Percentiles rank a stretch among this genome's conserved stretches.
Conservation (phyloP, 2,329 filamentous ascomycete genomes). For the Alternaria triticina region DNA sequence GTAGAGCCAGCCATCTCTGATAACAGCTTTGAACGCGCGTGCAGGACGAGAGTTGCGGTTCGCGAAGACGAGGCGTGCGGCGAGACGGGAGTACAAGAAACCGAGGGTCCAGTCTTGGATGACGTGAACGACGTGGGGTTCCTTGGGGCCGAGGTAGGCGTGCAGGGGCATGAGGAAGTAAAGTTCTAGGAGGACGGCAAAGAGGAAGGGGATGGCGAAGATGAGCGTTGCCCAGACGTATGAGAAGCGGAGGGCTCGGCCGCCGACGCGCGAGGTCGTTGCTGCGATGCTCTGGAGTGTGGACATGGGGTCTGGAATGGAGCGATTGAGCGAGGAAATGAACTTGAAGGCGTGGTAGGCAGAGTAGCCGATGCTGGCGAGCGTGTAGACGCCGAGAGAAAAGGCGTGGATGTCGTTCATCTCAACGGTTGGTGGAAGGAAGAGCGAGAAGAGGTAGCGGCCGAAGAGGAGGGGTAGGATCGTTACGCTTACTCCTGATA, state of each 20-base stretch:
- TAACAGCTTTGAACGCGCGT: constrained; percentile 74
- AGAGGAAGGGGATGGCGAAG: constrained; percentile 79
- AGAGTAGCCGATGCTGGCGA: constrained; percentile 71
- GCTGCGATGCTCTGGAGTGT: constrained; percentile 35
- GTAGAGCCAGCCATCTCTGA: constrained; percentile 73
- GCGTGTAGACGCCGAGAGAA: constrained; percentile 83
- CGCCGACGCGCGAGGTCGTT: constrained; percentile 33
- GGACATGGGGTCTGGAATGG: constrained; percentile 38
- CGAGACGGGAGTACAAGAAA: constrained; percentile 85
- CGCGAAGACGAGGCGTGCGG: constrained; percentile 70
- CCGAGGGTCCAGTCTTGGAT: constrained; percentile 95
- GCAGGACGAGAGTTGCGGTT: constrained; percentile 74
- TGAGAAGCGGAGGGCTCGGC: constrained; percentile 59
- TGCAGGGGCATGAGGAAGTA: constrained; percentile 88
- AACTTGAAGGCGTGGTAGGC: constrained; percentile 58
- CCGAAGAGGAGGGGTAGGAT: constrained; percentile 87
- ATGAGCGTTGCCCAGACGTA: constrained; percentile 80
- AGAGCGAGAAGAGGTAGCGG: constrained; percentile 73
- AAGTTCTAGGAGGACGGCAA: constrained; percentile 81
- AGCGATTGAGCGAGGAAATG: constrained; percentile 29
- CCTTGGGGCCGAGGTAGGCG: constrained; percentile 65
- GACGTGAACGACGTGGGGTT: constrained; percentile 77
- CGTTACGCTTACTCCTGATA: constrained; percentile 83
- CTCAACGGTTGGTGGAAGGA: constrained; percentile 68
- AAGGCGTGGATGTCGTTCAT: constrained; percentile 98